phyloP scores from a whole-genome alignment of 2,329 filamentous ascomycete genomes.

The Sarocladium oryzae region DNA sequence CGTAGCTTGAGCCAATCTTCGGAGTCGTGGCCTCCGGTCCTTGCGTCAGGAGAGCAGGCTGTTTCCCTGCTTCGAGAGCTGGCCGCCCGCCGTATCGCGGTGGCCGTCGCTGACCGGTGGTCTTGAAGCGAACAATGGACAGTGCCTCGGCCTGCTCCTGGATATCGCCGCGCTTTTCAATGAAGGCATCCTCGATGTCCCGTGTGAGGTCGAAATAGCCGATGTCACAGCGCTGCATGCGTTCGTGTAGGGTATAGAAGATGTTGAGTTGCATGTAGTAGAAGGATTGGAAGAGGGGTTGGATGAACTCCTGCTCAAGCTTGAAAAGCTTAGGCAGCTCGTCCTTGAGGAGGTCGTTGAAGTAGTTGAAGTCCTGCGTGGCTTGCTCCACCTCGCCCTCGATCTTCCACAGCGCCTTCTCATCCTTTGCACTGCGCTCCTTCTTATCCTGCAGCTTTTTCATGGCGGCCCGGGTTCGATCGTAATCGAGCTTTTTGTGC shows the following conservation, averaged over 20 bases:
- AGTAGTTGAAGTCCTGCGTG: conserved; percentile 95
- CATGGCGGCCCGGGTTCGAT: conserved; percentile 71
- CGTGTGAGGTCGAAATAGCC: conserved; percentile 92
- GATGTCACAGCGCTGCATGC: conserved; percentile 96
- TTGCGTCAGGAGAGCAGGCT: conserved; percentile 44
- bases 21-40: conserved; percentile 28
- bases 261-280: conserved; percentile 99
- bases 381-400: conserved; percentile 86
- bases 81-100: conserved; percentile 54
- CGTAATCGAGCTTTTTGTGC: conserved; percentile 96
- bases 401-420: conserved; percentile 94
- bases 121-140: conserved; percentile 85
- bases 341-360: conserved; percentile 94
- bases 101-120: conserved; percentile 63
- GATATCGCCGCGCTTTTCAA: conserved; percentile 80
- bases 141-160: conserved; percentile 80
- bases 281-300: conserved; percentile 95
- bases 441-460: conserved; percentile 99
- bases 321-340: conserved; percentile 88
- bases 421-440: conserved; percentile 91
- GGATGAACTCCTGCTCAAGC: conserved; percentile 90
- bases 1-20: conserved; percentile 14
- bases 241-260: conserved; percentile 96
- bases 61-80: conserved; percentile 40
- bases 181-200: conserved; percentile 87